Percentiles rank a stretch among this genome's conserved stretches.
Evolutionary conservation across 148 eudicot species (phyloP).

Genomic region (Rhododendron griersonianum): DNA sequence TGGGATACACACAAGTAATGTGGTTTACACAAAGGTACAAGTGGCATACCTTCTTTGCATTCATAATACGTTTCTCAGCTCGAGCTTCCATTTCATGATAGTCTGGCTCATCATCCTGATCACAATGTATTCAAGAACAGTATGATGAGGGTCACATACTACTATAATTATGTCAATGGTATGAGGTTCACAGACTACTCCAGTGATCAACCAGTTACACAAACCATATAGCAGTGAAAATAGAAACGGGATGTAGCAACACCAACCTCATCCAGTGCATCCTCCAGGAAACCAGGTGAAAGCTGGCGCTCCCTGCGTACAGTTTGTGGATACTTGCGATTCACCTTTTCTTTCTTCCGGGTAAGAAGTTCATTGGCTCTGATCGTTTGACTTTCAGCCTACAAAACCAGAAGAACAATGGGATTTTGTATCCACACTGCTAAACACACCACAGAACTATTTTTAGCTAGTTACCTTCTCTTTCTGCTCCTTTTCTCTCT

Average conservation of each 20-base stretch:
- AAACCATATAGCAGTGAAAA: background rate
- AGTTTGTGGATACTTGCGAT: conserved; percentile 68
- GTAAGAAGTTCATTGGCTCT: conserved; percentile 71
- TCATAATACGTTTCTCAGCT: conserved; percentile 86
- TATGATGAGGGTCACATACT: background rate
- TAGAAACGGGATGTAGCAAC: background rate
- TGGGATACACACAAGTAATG: background rate
- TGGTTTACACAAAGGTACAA: background rate
- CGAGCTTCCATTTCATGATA: conserved; percentile 86
- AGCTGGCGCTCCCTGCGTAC: conserved; percentile 85
- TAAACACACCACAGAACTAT: background rate
- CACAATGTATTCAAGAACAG: background rate
- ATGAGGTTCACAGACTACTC: background rate
- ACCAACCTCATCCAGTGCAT: conserved; percentile 78
- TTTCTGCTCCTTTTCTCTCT: conserved; percentile 93
- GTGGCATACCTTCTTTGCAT: conserved; percentile 70
- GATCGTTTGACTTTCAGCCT: conserved; percentile 92
- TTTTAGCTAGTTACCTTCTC: conserved; percentile 53
- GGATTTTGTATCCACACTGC: conserved; percentile 1
- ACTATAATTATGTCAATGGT: background rate
- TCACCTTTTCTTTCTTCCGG: conserved; percentile 86
- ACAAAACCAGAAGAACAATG: conserved; percentile 16
- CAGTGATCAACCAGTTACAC: background rate
- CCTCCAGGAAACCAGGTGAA: conserved; percentile 97
- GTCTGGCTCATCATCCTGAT: conserved; percentile 79